These are phyloP conservation scores for Termitomyces heimii DNA, from an alignment of 768 basidiomycete genomes.

Conservation along the genomic window DNA sequence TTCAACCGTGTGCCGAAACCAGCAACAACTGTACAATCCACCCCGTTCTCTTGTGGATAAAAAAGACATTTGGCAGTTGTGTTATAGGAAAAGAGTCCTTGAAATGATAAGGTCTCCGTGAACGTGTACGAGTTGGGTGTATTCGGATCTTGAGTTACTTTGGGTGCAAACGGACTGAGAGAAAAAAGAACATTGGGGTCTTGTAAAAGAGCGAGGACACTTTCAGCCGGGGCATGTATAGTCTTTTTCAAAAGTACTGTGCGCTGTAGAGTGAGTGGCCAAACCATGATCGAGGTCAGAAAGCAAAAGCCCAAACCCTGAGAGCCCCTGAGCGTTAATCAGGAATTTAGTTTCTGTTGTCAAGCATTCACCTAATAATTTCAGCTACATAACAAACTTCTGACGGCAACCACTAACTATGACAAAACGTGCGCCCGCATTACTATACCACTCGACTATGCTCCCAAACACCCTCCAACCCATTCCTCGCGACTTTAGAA, in stretches of 20 bases:
- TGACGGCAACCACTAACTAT: slow-evolving; percentile 31
- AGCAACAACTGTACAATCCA: neutral
- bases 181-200: neutral
- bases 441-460: slow-evolving; percentile 29
- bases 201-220: neutral
- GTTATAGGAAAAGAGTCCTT: neutral
- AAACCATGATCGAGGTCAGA: neutral
- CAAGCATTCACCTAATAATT: no score
- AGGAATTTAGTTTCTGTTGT: neutral
- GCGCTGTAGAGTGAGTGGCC: neutral
- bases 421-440: slow-evolving; percentile 42
- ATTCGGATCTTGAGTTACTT: neutral
- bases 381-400: neutral
- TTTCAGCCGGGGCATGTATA: neutral
- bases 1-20: neutral
- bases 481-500: slow-evolving; percentile 36
- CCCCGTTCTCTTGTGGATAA: neutral
- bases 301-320: neutral
- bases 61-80: neutral
- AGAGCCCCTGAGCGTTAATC: neutral
- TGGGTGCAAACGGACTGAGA: neutral
- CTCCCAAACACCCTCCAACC: slow-evolving; percentile 39
- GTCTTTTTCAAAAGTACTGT: neutral
- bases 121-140: neutral
- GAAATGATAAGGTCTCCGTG: neutral